Percentiles rank a stretch among this genome's conserved stretches.
Conservation (phyloP, 1,139 yeast genomes). For the Blastobotrys capitulatus region DNA sequence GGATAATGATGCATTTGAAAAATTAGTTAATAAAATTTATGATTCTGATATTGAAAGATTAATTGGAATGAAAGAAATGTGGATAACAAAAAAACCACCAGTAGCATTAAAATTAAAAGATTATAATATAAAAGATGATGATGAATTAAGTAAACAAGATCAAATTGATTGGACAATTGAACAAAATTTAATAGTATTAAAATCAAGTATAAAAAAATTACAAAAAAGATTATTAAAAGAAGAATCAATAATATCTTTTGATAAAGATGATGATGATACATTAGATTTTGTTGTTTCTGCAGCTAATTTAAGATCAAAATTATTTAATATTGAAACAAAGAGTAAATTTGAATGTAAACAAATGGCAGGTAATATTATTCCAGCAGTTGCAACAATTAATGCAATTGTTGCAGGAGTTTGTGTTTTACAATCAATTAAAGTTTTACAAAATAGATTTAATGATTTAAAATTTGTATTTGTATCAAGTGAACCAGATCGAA, state of each 20-base stretch:
- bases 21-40: constrained; percentile 46
- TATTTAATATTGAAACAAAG: constrained; percentile 67
- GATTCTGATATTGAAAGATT: constrained; percentile 70
- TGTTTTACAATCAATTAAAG: constrained; percentile 61
- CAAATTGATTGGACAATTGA: constrained; percentile 59
- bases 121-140: constrained; percentile 23
- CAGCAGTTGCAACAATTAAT: constrained; percentile 97
- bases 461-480: constrained; percentile 47
- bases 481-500: constrained; percentile 62
- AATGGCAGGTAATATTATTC: constrained; percentile 96
- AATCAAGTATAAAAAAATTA: constrained; percentile 45
- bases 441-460: constrained; percentile 34
- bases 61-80: constrained; percentile 63
- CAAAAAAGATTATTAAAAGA: constrained; percentile 43
- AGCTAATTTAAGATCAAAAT: constrained; percentile 69
- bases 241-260: constrained; percentile 48
- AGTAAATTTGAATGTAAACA: constrained; percentile 85
- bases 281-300: constrained; percentile 84
- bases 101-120: constrained; percentile 44
- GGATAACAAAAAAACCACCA: constrained; percentile 72
- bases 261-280: constrained; percentile 92
- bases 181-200: constrained; percentile 61
- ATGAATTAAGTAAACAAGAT: constrained; percentile 41
- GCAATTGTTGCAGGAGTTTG: constrained; percentile 92
- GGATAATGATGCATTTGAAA: constrained; percentile 34